Conservation (phyloP, 225 moss, liverwort and hornwort species). For the Straminergon stramineum region DNA sequence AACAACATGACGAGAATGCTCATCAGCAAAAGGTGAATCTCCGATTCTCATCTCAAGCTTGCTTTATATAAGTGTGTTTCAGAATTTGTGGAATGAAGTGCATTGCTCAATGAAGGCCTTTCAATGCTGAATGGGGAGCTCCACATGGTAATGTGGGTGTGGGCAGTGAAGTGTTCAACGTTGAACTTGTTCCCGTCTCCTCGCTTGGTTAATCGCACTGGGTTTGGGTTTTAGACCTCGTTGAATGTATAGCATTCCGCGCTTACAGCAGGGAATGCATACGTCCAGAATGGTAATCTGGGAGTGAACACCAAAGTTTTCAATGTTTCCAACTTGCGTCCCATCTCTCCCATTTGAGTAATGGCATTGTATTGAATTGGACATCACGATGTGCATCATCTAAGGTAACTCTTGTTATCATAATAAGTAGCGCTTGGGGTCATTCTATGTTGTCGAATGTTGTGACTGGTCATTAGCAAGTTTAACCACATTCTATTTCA, state of each 20-base stretch:
- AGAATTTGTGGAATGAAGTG: background rate
- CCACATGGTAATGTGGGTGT: background rate
- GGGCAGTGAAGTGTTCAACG: background rate
- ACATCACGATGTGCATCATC: background rate
- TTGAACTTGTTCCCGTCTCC: background rate
- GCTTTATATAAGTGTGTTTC: background rate
- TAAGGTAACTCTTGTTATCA: background rate
- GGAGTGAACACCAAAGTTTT: background rate
- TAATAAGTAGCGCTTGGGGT: background rate
- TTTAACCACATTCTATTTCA: background rate
- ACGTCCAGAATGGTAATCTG: background rate
- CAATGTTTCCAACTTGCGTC: background rate
- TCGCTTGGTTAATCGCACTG: background rate
- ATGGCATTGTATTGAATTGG: background rate
- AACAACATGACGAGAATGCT: constrained; percentile 56
- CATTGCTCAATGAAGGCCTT: background rate
- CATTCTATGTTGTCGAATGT: background rate
- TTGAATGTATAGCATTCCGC: background rate
- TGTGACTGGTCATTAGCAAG: background rate
- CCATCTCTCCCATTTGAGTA: background rate
- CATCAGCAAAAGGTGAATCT: constrained; percentile 25
- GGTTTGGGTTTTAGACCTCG: background rate
- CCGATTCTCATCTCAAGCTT: background rate
- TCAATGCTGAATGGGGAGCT: background rate
- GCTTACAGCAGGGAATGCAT: background rate